Percentiles rank a stretch among this genome's conserved stretches.
phyloP scores from a whole-genome alignment of 2,329 filamentous ascomycete genomes.

The Geosmithia morbida region DNA sequence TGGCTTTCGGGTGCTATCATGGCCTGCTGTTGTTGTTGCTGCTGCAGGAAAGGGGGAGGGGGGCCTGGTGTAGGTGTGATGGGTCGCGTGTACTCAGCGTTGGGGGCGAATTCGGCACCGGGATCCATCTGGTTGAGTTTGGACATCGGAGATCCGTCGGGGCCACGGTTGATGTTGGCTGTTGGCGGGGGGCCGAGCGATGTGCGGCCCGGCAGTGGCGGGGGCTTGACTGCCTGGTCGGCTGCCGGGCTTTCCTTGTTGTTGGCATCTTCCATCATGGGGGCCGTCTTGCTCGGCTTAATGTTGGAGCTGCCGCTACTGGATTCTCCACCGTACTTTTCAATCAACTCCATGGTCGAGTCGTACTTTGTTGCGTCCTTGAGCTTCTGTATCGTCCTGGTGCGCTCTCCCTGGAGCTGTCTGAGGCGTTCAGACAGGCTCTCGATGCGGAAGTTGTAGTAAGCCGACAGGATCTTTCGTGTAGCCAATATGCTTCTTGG shows the following conservation, averaged over 20 bases:
- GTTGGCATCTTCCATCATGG: background rate
- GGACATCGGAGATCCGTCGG: conserved; percentile 11
- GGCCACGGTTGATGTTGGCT: conserved; percentile 41
- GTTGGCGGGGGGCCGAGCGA: conserved; percentile 43
- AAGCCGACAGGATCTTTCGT: conserved; percentile 35
- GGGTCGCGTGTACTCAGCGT: conserved; percentile 30
- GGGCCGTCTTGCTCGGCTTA: conserved; percentile 13
- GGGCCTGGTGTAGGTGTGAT: background rate
- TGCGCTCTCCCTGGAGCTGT: conserved; percentile 61
- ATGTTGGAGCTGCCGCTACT: conserved; percentile 14
- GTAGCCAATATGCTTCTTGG: conserved; percentile 55
- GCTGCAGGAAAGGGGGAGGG: background rate
- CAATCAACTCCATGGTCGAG: conserved; percentile 79
- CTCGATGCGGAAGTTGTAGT: conserved; percentile 72
- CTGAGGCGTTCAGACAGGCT: conserved; percentile 56
- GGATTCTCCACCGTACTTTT: conserved; percentile 75
- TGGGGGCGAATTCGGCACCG: conserved; percentile 58
- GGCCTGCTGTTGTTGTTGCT: background rate
- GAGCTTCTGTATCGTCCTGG: conserved; percentile 81
- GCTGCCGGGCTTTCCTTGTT: background rate
- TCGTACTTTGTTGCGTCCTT: conserved; percentile 95
- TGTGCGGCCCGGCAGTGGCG: conserved; percentile 22
- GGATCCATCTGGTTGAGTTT: conserved; percentile 19
- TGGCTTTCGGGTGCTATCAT: conserved; percentile 29
- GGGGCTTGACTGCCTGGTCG: conserved; percentile 7